These are phyloP conservation scores for Balakata baccata DNA, from an alignment of 345 rosid genomes.

Conservation along the genomic window DNA sequence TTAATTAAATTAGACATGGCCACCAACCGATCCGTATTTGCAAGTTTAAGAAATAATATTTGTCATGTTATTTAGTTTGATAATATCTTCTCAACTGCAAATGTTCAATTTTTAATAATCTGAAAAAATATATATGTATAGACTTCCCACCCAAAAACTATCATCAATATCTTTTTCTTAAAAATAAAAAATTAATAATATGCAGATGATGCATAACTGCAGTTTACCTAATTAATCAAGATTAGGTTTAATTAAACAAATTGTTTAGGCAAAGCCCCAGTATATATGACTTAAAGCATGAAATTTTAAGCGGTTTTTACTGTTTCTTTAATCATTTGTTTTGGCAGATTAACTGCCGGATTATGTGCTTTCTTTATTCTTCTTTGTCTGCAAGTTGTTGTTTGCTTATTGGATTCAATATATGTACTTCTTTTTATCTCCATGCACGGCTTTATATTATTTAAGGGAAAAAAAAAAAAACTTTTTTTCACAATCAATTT, in stretches of 20 bases:
- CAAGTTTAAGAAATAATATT: not conserved
- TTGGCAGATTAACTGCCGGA: constrained; percentile 16
- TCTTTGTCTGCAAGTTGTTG: not conserved
- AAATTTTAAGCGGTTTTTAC: constrained; percentile 8
- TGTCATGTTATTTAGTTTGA: not conserved
- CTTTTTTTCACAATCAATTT: too few species aligned
- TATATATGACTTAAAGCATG: constrained; percentile 1
- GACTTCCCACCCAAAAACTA: too few species aligned
- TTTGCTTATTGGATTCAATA: too few species aligned
- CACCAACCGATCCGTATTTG: not conserved
- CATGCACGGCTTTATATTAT: too few species aligned
- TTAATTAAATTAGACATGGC: not conserved
- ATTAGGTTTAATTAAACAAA: not conserved
- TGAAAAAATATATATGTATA: too few species aligned
- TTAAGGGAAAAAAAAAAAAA: too few species aligned
- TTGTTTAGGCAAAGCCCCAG: not conserved
- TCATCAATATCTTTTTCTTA: too few species aligned
- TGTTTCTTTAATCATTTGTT: constrained; percentile 6
- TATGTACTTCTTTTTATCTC: too few species aligned
- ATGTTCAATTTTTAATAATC: too few species aligned
- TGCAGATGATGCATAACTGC: constrained; percentile 7
- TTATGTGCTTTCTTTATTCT: not conserved
- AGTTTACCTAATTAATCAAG: constrained; percentile 9
- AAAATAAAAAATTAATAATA: too few species aligned
- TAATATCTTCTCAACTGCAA: not conserved